Base-by-base conservation (phyloP, 768 basidiomycete species). In the Myochromella boudieri region DNA sequence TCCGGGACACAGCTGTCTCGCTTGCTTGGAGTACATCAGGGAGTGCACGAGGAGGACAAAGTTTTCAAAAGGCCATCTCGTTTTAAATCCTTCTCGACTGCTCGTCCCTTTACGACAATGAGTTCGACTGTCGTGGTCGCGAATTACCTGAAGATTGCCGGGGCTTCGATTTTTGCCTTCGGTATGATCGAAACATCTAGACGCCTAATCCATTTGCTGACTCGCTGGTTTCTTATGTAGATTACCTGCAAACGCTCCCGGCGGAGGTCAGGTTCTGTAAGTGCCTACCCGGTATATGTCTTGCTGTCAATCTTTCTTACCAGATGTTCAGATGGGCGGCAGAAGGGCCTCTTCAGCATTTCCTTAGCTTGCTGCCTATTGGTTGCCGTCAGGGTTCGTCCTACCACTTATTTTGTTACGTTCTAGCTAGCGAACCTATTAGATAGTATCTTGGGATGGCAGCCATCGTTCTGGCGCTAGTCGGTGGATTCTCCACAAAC, bases 91-190 rank as follows among this genome's bases (percentile, higher is more conserved):
- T 40, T 42, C 38, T 31, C 36, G 10, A 24, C 27, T 7, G n/a
- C 33, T 43, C 25, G 31, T 26, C 37, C 24, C n/a, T n/a, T n/a
- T n/a, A n/a, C n/a, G n/a, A 46, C 28, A 15, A 49, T 46, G 49
- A 37, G 28, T 34, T 37, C 26, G 14, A 31, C 41, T 24, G 44
- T 29, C n/a, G 29, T 48, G 25, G 50, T 41, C 20, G 56, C 50
- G 10, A 57, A 51, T 24, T 57, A 57, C n/a, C 22, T 57, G 53
- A 57, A 57, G 36, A 52, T 57, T 27, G 56, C 53, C 27, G 45
- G 49, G 8, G 56, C 48, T 15, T 57, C 56, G 21, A 57, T 57
- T 27, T 57, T 44, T 40, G 50, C 34, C n/a, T 57, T 57, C 22
- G 56, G 56, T 57, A 12, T 22, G 56, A 32, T 37, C 14, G 14